Evolutionary conservation across 2,329 filamentous ascomycete genomes (phyloP).

Genomic region (Colletotrichum sidae): DNA sequence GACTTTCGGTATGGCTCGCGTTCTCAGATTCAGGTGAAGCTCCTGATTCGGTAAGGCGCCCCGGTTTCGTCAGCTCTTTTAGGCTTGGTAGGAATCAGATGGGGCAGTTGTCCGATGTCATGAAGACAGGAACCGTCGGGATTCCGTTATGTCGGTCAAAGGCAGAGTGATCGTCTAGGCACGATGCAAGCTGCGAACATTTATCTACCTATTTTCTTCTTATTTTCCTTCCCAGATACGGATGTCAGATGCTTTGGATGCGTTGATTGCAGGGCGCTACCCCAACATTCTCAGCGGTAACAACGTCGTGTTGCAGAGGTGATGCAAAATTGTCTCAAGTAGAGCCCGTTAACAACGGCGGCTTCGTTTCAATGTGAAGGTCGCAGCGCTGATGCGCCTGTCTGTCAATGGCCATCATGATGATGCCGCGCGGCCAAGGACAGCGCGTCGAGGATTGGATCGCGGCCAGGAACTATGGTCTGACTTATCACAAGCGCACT

Average conservation of each 20-base stretch:
- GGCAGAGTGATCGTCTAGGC: conserved; percentile 14
- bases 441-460: conserved; percentile 26
- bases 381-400: conserved; percentile 1
- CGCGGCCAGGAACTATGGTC: conserved; percentile 4
- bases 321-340: conserved; percentile 15
- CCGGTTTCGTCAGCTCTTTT: conserved; percentile 21
- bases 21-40: conserved; percentile 41
- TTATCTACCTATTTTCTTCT: not conserved
- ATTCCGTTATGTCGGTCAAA: conserved; percentile 14
- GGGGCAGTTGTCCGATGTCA: conserved; percentile 24
- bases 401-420: conserved; percentile 13
- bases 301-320: not conserved
- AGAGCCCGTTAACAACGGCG: not conserved
- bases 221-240: not conserved
- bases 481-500: not conserved
- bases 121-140: conserved; percentile 2
- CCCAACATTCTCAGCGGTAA: no score
- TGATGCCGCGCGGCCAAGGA: conserved; percentile 29
- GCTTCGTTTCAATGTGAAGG: no score
- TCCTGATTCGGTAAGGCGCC: conserved; percentile 32
- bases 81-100: conserved; percentile 21
- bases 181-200: conserved; percentile 7
- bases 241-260: not conserved
- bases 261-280: no score
- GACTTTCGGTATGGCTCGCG: conserved; percentile 34